Conservation (phyloP, 108 stramenopile species). For the Parietichytrium sp. region DNA sequence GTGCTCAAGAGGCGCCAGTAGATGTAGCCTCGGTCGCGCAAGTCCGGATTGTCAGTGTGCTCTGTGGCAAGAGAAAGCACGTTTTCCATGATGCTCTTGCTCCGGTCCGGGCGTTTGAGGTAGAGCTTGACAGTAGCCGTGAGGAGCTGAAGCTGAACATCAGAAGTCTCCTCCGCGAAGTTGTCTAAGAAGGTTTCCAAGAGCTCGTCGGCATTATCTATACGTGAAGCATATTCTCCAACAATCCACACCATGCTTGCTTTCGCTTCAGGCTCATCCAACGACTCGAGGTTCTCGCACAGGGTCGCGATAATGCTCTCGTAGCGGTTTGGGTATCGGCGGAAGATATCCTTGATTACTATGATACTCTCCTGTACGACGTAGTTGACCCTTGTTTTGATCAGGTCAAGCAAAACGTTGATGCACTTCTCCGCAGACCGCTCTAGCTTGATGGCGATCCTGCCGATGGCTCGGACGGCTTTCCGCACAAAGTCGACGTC, state of each 20-base stretch:
- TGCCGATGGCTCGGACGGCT: conserved; percentile 94
- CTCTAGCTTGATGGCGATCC: conserved; percentile 97
- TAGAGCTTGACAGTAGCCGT: conserved; percentile 99
- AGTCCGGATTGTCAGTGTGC: conserved; percentile 96
- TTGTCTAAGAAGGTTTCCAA: conserved; percentile 94
- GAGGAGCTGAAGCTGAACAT: conserved; percentile 93
- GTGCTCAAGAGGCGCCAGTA: conserved; percentile 96
- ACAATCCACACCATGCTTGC: conserved; percentile 99
- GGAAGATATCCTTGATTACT: conserved; percentile 99
- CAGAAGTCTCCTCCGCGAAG: conserved; percentile 89
- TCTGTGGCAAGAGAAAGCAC: conserved; percentile 95
- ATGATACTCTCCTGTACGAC: conserved; percentile 98
- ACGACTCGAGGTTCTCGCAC: conserved; percentile 95
- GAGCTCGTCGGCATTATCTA: conserved; percentile 98
- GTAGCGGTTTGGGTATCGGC: conserved; percentile 98
- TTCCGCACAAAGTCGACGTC: conserved; percentile 98
- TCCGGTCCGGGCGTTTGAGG: conserved; percentile 92
- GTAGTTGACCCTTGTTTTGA: conserved; percentile 98
- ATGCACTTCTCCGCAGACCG: conserved; percentile 96
- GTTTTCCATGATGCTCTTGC: conserved; percentile 95
- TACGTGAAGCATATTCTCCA: conserved; percentile 99
- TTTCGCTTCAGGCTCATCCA: conserved; percentile 98
- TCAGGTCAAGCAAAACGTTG: conserved; percentile 92
- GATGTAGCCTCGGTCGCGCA: conserved; percentile 96
- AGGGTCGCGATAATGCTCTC: conserved; percentile 95